Conservation (phyloP, 441 rosid genomes). For the Erodium texanum region DNA sequence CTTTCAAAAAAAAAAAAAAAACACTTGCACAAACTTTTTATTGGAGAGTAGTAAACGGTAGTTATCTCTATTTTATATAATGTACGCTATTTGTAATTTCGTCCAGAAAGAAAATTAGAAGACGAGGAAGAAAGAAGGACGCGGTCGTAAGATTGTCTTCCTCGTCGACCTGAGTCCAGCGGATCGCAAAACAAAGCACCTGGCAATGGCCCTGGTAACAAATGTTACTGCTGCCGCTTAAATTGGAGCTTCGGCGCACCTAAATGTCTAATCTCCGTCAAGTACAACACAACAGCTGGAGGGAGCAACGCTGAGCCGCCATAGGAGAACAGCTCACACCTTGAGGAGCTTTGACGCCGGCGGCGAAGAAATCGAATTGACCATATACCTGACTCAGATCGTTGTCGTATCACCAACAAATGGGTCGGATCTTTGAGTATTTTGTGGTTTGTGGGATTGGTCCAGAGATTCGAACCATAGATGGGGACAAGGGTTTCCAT, state of each 20-base stretch:
- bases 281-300: background rate
- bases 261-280: background rate
- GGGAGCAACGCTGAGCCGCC: background rate
- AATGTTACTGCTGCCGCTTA: background rate
- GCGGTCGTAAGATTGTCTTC: too few species aligned
- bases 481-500: slow-evolving; percentile 76
- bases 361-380: background rate
- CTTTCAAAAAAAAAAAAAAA: too few species aligned
- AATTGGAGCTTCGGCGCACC: background rate
- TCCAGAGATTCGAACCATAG: slow-evolving; percentile 86
- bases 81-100: too few species aligned
- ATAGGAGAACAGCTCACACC: background rate
- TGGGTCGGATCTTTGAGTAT: slow-evolving; percentile 85
- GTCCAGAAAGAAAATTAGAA: too few species aligned
- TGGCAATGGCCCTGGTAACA: background rate
- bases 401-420: slow-evolving; percentile 12
- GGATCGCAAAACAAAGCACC: too few species aligned
- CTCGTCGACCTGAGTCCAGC: too few species aligned
- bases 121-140: too few species aligned
- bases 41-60: too few species aligned
- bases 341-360: too few species aligned
- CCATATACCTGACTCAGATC: background rate
- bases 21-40: too few species aligned
- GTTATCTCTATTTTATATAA: too few species aligned
- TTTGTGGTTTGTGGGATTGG: slow-evolving; percentile 92